Conservation (phyloP, 768 basidiomycete species). For the Russula foetens region DNA sequence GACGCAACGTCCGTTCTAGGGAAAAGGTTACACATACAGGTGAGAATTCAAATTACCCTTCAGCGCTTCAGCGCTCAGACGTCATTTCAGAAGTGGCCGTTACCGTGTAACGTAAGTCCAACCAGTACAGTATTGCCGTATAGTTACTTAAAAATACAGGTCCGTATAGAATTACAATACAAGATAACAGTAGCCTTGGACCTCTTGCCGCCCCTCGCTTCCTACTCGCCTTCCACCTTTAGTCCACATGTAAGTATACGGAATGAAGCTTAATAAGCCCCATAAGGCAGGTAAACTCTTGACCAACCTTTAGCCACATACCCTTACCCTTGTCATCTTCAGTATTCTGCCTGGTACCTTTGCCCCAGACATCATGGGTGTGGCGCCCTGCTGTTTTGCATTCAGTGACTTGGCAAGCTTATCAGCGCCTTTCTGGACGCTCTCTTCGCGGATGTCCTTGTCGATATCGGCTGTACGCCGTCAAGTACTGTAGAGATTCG, state of each 20-base stretch:
- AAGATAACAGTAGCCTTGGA: conserved; percentile 27
- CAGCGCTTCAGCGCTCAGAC: no score
- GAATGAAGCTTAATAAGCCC: no score
- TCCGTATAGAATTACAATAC: not conserved
- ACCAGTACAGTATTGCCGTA: no score
- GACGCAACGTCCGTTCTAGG: no score
- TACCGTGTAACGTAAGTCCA: no score
- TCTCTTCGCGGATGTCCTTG: conserved; percentile 66
- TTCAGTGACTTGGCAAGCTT: conserved; percentile 82
- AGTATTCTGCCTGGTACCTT: conserved; percentile 33
- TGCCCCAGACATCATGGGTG: conserved; percentile 48
- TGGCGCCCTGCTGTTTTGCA: conserved; percentile 88
- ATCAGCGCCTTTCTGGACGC: conserved; percentile 90
- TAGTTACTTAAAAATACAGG: no score
- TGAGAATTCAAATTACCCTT: no score
- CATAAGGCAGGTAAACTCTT: not conserved
- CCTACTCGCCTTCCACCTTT: conserved; percentile 31
- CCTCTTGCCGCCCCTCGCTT: conserved; percentile 31
- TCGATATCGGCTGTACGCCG: not conserved
- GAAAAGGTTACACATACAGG: no score
- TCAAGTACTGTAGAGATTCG: not conserved
- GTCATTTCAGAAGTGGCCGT: no score
- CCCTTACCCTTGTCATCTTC: conserved; percentile 28
- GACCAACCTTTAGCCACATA: conserved; percentile 45
- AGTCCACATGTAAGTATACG: not conserved